Conservation (phyloP, 2,329 filamentous ascomycete genomes). For the Huntiella bhutanensis region DNA sequence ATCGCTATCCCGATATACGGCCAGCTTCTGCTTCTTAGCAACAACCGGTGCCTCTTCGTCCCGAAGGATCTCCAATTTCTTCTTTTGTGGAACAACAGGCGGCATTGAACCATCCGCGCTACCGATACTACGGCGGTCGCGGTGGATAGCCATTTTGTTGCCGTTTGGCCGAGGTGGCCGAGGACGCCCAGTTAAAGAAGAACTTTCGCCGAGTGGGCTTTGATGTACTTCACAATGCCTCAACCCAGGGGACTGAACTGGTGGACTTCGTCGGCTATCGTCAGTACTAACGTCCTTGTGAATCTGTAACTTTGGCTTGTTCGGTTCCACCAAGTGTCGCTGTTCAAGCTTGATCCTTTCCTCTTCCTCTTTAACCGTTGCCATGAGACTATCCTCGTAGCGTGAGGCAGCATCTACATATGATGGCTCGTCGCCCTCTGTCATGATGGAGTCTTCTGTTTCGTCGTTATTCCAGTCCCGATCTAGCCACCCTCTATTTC, state of each 20-base stretch:
- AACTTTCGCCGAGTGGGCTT: background rate
- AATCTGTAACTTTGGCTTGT: slow-evolving; percentile 5
- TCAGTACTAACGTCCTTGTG: background rate
- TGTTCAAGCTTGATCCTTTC: background rate
- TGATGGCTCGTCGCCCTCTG: slow-evolving; percentile 2
- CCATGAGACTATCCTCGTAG: slow-evolving; percentile 10
- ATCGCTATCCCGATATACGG: slow-evolving; percentile 7
- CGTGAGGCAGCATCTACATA: slow-evolving; percentile 2
- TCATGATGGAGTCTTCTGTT: background rate
- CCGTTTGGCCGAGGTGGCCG: background rate
- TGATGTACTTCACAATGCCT: slow-evolving; percentile 2
- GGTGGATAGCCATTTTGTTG: slow-evolving; percentile 7
- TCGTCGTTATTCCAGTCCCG: slow-evolving; percentile 33
- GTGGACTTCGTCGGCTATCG: background rate
- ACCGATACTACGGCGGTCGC: background rate
- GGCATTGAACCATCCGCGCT: background rate
- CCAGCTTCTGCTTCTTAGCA: slow-evolving; percentile 11
- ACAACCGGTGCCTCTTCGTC: slow-evolving; percentile 7
- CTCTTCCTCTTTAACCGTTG: background rate
- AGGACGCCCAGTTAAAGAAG: background rate
- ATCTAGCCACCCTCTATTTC: slow-evolving; percentile 49
- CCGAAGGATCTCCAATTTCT: slow-evolving; percentile 10
- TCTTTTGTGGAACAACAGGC: slow-evolving; percentile 8
- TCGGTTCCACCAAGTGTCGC: background rate
- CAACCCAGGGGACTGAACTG: background rate